Evolutionary conservation across 345 rosid genomes (phyloP), one percentile per base, ranked within the genome.

Genomic region (Eucalyptus marginata): DNA sequence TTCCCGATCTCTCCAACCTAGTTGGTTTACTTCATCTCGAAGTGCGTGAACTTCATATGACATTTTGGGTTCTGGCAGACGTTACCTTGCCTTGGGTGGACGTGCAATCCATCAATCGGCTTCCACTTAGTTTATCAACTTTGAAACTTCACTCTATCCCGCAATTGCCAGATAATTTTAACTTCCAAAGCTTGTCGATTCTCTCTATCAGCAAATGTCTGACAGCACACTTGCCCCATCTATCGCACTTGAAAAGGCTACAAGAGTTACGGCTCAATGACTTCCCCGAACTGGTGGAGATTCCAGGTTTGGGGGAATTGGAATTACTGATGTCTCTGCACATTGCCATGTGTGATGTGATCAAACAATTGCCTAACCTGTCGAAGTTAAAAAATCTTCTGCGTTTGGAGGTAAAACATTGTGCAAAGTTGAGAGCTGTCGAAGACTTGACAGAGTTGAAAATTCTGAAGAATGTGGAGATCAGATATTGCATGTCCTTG

Each of bases 41-140:
- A 24, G 64, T 58, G 64, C 2, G 1, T 25, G 0, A 2, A 58
- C 13, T 9, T 2, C 1, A 0, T 58, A 8, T 10, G 6, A 10
- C 64, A 25, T 2, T 10, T 58, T 10, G n/a, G 14, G 0, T 0
- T 2, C n/a, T 7, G 7, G 6, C 0, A 2, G n/a, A 58, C 1
- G 3, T 58, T 58, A 58, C n/a, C n/a, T 58, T 3, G 2, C n/a
- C n/a, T 58, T 25, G 64, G 64, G 3, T 0, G 64, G 64, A 58
- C 13, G 1, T 8, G n/a, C n/a, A 25, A 10, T 58, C 64, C 64
- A 58, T 58, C n/a, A 4, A 10, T 25, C 7, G 14, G 7, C 64
- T 58, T 25, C 64, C 64, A 10, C 7, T 10, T 58, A 2, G 64
- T 2, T 58, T 25, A 58, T 58, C 64, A 58, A 58, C n/a, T 0